Percentiles rank a stretch among this genome's conserved stretches.
Evolutionary conservation across 352 stramenopile genomes (phyloP).

Genomic region (Phytophthora megakarya): DNA sequence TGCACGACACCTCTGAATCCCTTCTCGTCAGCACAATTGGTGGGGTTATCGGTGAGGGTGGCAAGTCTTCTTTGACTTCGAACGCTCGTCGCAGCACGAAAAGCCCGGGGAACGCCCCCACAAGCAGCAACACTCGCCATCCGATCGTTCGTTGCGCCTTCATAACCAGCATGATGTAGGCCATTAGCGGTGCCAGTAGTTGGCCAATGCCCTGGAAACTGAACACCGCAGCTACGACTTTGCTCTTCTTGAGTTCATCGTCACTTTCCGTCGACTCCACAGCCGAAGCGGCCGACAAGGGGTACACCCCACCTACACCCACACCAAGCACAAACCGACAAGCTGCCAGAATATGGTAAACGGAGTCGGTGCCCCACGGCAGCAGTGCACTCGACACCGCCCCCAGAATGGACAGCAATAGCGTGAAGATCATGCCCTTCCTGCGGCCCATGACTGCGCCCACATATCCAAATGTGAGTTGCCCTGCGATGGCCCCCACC

Average conservation of each 20-base stretch:
- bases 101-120: conserved; percentile 59
- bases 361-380: conserved; percentile 54
- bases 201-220: conserved; percentile 71
- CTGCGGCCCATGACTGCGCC: conserved; percentile 66
- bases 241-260: conserved; percentile 61
- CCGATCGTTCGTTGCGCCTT: conserved; percentile 39
- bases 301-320: conserved; percentile 83
- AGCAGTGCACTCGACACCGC: conserved; percentile 59
- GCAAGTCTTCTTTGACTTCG: conserved; percentile 45
- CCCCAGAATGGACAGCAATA: conserved; percentile 71
- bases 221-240: conserved; percentile 66
- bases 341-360: conserved; percentile 68
- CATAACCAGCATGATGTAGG: conserved; percentile 61
- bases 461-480: conserved; percentile 84
- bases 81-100: conserved; percentile 63
- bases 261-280: conserved; percentile 48
- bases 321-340: conserved; percentile 79
- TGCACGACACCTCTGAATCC: conserved; percentile 23
- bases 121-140: conserved; percentile 61
- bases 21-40: conserved; percentile 20
- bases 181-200: conserved; percentile 59
- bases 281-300: conserved; percentile 74
- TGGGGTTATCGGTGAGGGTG: conserved; percentile 14
- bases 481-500: conserved; percentile 76
- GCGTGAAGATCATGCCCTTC: conserved; percentile 79